phyloP scores from a whole-genome alignment of 2,329 filamentous ascomycete genomes.

The Penicillium sp. region DNA sequence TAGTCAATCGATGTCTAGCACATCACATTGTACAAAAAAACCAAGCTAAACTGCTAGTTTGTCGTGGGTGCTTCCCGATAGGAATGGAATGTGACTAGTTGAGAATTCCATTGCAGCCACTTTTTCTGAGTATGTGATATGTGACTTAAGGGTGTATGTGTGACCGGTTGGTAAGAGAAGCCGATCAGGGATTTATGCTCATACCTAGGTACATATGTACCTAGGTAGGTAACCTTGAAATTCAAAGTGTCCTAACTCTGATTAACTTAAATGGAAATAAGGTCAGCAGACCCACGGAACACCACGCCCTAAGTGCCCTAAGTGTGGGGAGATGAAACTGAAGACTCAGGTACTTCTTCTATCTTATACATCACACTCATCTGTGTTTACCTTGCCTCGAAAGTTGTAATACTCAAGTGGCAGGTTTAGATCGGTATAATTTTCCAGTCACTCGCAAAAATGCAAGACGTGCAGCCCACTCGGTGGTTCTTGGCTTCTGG shows the following conservation, averaged over 20 bases:
- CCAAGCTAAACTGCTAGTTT: constrained; percentile 8
- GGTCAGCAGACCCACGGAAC: constrained; percentile 5
- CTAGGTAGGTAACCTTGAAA: not conserved
- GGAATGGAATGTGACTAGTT: constrained; percentile 25
- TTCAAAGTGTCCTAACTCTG: not conserved
- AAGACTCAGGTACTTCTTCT: not conserved
- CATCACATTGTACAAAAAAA: constrained; percentile 6
- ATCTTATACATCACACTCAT: not conserved
- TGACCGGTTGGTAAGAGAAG: constrained; percentile 1
- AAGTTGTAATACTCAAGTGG: not conserved
- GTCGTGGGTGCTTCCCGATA: constrained; percentile 9
- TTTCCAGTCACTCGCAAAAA: not conserved
- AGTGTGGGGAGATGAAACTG: not conserved
- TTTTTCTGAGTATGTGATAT: constrained; percentile 19
- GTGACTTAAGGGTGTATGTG: constrained; percentile 20
- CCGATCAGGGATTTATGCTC: not conserved
- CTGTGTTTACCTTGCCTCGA: not conserved
- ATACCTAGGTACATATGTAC: not conserved
- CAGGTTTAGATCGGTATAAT: no score
- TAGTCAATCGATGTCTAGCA: constrained; percentile 8
- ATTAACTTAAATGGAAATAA: constrained; percentile 6
- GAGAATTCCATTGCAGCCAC: constrained; percentile 22
- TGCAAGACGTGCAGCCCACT: not conserved
- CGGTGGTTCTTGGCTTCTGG: not conserved
- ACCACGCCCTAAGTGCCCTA: not conserved